Percentiles rank a stretch among this genome's conserved stretches.
These are phyloP conservation scores for Trametes gibbosa DNA, from an alignment of 768 basidiomycete genomes.

Conservation along the genomic window DNA sequence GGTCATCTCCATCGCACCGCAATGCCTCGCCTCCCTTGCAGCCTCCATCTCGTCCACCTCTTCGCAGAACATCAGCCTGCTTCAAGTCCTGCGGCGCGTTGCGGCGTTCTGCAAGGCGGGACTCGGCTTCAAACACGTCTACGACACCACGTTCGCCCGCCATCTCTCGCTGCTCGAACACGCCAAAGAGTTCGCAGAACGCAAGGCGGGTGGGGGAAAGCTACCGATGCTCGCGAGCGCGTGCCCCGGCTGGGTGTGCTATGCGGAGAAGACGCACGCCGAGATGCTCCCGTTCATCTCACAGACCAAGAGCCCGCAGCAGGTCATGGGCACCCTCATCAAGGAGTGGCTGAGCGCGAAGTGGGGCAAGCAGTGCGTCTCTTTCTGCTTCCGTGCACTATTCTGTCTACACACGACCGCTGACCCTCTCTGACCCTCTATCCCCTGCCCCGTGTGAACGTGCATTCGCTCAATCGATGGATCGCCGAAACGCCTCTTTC, in stretches of 20 bases:
- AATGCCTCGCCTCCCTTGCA: slow-evolving; percentile 79
- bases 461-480: not conserved
- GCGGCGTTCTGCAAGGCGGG: slow-evolving; percentile 63
- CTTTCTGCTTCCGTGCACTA: not conserved
- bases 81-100: slow-evolving; percentile 66
- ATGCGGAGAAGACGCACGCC: slow-evolving; percentile 95
- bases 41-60: slow-evolving; percentile 53
- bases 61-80: slow-evolving; percentile 43
- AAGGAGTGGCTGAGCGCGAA: slow-evolving; percentile 79
- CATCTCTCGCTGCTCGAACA: slow-evolving; percentile 85
- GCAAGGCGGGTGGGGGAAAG: slow-evolving; percentile 40
- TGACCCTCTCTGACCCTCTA: not conserved
- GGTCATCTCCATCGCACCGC: slow-evolving; percentile 86
- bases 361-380: slow-evolving; percentile 67
- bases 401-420: not conserved
- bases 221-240: slow-evolving; percentile 94
- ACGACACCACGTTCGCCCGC: slow-evolving; percentile 93
- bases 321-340: slow-evolving; percentile 89
- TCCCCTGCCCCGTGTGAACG: not conserved
- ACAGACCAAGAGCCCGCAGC: slow-evolving; percentile 88
- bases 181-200: slow-evolving; percentile 74
- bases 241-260: slow-evolving; percentile 99
- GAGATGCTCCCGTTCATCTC: slow-evolving; percentile 93
- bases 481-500: not conserved
- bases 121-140: slow-evolving; percentile 78